phyloP scores from a whole-genome alignment of 495 filamentous ascomycete species.

The Thermothielavioides terrestris region DNA sequence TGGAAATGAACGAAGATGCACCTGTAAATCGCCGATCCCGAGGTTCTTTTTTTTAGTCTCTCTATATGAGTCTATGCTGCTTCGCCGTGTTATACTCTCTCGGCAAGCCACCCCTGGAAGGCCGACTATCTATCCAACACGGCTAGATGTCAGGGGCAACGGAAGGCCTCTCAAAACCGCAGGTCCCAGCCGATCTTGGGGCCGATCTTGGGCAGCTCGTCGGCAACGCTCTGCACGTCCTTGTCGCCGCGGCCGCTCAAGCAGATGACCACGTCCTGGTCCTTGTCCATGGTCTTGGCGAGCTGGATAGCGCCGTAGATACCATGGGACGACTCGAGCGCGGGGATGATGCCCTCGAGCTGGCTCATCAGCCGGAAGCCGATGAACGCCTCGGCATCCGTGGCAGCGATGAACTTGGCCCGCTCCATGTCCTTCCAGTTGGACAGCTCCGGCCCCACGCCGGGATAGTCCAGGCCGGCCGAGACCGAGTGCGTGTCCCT shows the following conservation, averaged over 20 bases:
- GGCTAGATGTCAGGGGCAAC: not conserved
- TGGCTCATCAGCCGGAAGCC: slow-evolving; percentile 79
- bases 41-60: no score
- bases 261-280: slow-evolving; percentile 88
- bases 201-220: slow-evolving; percentile 80
- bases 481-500: slow-evolving; percentile 91
- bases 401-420: slow-evolving; percentile 84
- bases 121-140: not conserved
- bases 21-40: no score
- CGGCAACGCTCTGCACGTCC: slow-evolving; percentile 96
- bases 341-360: slow-evolving; percentile 93
- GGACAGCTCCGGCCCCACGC: slow-evolving; percentile 86
- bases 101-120: no score
- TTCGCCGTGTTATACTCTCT: no score
- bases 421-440: slow-evolving; percentile 84
- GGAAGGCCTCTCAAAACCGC: slow-evolving; percentile 60
- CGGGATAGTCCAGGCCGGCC: slow-evolving; percentile 95
- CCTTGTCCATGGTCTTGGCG: slow-evolving; percentile 85
- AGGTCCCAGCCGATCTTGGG: slow-evolving; percentile 95
- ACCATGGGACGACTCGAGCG: slow-evolving; percentile 88
- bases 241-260: slow-evolving; percentile 90
- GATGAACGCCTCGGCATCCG: slow-evolving; percentile 82
- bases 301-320: slow-evolving; percentile 81
- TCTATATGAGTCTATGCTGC: no score
- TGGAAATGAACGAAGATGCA: no score